phyloP scores from a whole-genome alignment of 2,329 filamentous ascomycete genomes.

The Aureobasidium leucospermi region DNA sequence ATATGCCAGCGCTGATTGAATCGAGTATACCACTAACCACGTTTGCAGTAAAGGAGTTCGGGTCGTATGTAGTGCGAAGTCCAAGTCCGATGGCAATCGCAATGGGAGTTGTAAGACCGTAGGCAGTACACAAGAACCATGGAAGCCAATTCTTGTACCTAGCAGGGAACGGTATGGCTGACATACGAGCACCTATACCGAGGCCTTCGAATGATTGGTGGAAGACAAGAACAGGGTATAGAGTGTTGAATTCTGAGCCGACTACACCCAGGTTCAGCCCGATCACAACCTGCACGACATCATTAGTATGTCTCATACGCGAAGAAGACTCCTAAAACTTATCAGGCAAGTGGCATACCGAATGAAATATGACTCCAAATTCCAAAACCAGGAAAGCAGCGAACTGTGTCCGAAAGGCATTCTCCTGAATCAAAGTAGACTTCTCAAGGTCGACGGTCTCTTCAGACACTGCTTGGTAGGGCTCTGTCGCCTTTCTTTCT shows the following conservation, averaged over 20 bases:
- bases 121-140: slow-evolving; percentile 65
- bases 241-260: slow-evolving; percentile 52
- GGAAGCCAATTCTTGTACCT: slow-evolving; percentile 61
- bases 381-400: slow-evolving; percentile 88
- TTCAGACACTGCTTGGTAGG: not conserved
- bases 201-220: slow-evolving; percentile 93
- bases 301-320: not conserved
- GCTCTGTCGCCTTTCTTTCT: not conserved
- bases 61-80: slow-evolving; percentile 56
- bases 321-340: not conserved
- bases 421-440: not conserved
- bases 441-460: not conserved
- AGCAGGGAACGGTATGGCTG: slow-evolving; percentile 67
- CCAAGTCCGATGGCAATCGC: slow-evolving; percentile 80
- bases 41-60: slow-evolving; percentile 43
- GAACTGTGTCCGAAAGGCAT: slow-evolving; percentile 49
- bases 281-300: not conserved
- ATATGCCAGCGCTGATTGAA: slow-evolving; percentile 58
- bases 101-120: slow-evolving; percentile 74
- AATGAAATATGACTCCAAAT: slow-evolving; percentile 88
- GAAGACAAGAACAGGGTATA: slow-evolving; percentile 67
- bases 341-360: not conserved
- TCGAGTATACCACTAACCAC: slow-evolving; percentile 79
- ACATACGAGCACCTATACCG: slow-evolving; percentile 79
- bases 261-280: slow-evolving; percentile 39